Evolutionary conservation across 1,139 yeast species (phyloP), one percentile per base, ranked within the genome.

Genomic region (Debaryomyces singareniensis): DNA sequence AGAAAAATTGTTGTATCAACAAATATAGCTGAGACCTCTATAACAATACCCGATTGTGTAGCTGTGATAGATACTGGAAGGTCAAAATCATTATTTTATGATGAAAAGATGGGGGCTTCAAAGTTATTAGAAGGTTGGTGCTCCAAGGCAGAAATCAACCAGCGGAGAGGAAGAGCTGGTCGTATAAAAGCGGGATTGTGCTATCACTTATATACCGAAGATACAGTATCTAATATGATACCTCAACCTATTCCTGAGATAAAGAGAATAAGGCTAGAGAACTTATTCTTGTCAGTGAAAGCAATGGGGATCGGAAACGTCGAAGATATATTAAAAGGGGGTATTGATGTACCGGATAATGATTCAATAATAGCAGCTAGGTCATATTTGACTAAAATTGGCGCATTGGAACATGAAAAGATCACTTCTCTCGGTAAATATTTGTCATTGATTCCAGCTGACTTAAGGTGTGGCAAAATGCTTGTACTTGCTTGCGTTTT

Each of bases 151-250:
- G 96, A 94, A 47, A 79, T 81, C n/a, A 74, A 77, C 25, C 98
- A 91, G 55, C 72, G 98, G 57, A 68, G 96, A 50, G 98, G 98
- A 51, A 84, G 98, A 65, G 93, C 97, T n/a, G 98, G 98, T 39
- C 91, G 98, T 71, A 87, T 89, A 11, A 72, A 79, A 16, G 68
- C 67, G 18, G 98, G 98, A 36, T 63, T 64, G 9, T 87, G 96
- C 39, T 91, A 77, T 56, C 89, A 84, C 47, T 53, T 91, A 28
- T 91, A 75, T 53, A 80, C 96, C 0, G 57, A 61, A 32, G 73
- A 71, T 2, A 71, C 83, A 0, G 78, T 76, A 42, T 53, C 56
- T 1, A 47, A 55, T 4, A 82, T 87, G 93, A 58, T 70, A 7
- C 59, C 68, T 1, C 79, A 81, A 39, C 95, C 96, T 1, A 66